Conservation (phyloP, 169 alveolate genomes). For the Amoebophrya sp. region DNA sequence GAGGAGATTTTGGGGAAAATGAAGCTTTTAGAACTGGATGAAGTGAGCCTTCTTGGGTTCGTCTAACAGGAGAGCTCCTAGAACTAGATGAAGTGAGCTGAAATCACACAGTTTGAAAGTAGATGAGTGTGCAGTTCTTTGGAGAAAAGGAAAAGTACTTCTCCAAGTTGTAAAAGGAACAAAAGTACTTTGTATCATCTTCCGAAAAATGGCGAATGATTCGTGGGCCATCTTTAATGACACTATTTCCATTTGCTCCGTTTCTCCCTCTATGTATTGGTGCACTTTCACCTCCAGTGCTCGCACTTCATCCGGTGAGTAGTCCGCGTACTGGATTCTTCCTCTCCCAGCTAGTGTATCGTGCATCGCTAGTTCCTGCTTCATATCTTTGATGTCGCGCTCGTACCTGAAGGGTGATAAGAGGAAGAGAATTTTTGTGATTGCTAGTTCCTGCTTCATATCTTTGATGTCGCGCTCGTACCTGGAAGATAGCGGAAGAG, state of each 20-base stretch:
- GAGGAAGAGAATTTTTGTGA: no score
- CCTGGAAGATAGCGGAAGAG: no score
- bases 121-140: background rate
- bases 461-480: conserved; percentile 81
- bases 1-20: background rate
- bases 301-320: conserved; percentile 42
- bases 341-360: conserved; percentile 80
- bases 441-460: conserved; percentile 80
- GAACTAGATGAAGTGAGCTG: background rate
- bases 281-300: conserved; percentile 40
- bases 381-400: conserved; percentile 78
- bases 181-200: background rate
- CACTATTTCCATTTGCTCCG: background rate
- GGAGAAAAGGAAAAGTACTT: background rate
- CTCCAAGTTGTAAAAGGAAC: background rate
- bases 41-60: background rate
- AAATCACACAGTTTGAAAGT: background rate
- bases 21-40: background rate
- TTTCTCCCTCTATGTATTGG: background rate
- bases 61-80: background rate
- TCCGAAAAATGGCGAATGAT: background rate
- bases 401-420: conserved; percentile 66
- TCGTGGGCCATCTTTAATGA: background rate
- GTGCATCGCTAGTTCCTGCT: conserved; percentile 85
- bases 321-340: conserved; percentile 57